Evolutionary conservation across 1,284 basidiomycete genomes (phyloP).

Genomic region (Boletus semigastroideus): DNA sequence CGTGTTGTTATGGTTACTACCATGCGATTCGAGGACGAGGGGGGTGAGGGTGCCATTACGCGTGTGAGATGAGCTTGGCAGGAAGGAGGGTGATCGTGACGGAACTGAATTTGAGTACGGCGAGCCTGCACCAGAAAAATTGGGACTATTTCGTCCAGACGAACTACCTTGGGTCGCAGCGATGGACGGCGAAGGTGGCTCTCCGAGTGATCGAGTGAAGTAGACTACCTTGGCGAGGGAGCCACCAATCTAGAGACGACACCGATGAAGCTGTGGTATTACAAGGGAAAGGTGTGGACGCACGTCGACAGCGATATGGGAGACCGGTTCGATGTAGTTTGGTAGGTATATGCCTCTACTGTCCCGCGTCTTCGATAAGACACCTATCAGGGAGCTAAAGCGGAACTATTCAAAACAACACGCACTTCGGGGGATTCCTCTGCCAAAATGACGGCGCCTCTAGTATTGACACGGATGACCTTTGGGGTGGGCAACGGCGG

Average conservation of each 20-base stretch:
- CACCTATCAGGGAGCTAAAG: constrained; percentile 7
- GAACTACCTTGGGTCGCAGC: constrained; percentile 57
- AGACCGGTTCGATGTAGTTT: constrained; percentile 95
- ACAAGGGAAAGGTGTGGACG: constrained; percentile 37
- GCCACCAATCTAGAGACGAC: constrained; percentile 77
- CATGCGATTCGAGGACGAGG: constrained; percentile 58
- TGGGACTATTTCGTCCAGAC: constrained; percentile 42
- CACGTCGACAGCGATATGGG: constrained; percentile 93
- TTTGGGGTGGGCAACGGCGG: constrained; percentile 62
- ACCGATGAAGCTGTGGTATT: constrained; percentile 1
- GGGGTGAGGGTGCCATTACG: constrained; percentile 82
- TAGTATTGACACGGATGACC: constrained; percentile 82
- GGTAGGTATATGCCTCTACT: constrained; percentile 95
- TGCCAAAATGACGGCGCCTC: constrained; percentile 85
- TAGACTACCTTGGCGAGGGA: constrained; percentile 98
- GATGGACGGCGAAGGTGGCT: constrained; percentile 66
- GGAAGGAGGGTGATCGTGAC: constrained; percentile 38
- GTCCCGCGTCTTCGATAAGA: constrained; percentile 70
- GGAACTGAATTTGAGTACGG: constrained; percentile 38
- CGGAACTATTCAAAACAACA: constrained; percentile 4
- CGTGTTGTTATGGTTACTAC: constrained; percentile 31
- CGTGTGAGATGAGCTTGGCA: constrained; percentile 37
- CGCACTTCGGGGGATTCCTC: constrained; percentile 92
- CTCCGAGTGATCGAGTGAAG: constrained; percentile 89
- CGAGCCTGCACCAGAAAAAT: constrained; percentile 51